phyloP scores from a whole-genome alignment of 495 filamentous ascomycete species.

The Trypethelium eluteriae region DNA sequence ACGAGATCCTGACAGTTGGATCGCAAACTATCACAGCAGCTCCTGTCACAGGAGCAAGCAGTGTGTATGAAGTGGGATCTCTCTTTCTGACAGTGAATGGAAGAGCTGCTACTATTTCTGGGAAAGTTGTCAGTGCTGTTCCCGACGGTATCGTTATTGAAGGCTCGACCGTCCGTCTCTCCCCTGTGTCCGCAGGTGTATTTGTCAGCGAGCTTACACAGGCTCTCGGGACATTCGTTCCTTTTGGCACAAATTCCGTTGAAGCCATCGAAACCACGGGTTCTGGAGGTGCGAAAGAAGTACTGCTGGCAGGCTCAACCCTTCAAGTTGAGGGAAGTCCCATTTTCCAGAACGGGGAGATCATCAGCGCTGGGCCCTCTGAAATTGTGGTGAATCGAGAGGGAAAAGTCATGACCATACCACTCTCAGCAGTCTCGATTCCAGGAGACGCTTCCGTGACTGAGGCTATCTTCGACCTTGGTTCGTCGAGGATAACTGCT shows the following conservation, averaged over 20 bases:
- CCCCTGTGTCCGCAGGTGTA: neutral
- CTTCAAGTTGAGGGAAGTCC: neutral
- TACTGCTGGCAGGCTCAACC: conserved; percentile 6
- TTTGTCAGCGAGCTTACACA: neutral
- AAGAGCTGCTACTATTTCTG: neutral
- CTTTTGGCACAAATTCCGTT: neutral
- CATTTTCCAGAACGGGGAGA: neutral
- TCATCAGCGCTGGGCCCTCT: conserved; percentile 9
- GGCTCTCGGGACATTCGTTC: neutral
- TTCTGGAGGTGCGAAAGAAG: neutral
- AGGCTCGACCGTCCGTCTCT: neutral
- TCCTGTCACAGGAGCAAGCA: neutral
- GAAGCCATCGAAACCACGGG: neutral
- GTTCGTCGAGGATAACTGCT: neutral
- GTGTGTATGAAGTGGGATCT: neutral
- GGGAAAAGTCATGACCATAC: conserved; percentile 8
- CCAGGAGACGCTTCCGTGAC: neutral
- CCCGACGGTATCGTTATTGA: neutral
- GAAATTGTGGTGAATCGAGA: conserved; percentile 7
- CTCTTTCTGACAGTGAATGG: neutral
- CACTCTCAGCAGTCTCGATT: neutral
- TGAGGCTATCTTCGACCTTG: neutral
- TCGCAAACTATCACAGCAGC: neutral
- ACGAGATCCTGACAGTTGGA: neutral
- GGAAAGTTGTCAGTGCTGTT: neutral